Base-by-base conservation (phyloP, 2,329 filamentous ascomycete species). In the Eutypa lata region DNA sequence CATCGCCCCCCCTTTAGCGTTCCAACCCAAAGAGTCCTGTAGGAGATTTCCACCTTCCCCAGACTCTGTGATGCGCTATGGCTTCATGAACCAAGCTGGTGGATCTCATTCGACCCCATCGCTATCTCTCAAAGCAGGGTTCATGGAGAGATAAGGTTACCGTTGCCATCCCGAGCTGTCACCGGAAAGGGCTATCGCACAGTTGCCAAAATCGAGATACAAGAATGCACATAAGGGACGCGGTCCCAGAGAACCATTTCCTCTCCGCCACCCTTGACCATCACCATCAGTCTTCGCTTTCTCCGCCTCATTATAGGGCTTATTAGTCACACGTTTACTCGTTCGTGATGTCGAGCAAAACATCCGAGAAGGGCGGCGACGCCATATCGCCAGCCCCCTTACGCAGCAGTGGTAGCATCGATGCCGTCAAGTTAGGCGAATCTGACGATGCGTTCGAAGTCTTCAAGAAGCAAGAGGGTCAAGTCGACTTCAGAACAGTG, bases 401-500 rank as follows among this genome's bases (percentile, higher is more conserved):
- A 16, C 51, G 60, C 7, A 61, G 55, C 43, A 61, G 58, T 28
- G 57, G 53, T 2, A 63, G 61, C 49, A 56, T 59, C n/a, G 54
- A 61, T n/a, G 56, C 51, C 14, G 52, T 55, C 44, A 65, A 65
- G 51, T 19, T 59, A 14, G 63, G 61, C 37, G 55, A 62, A 5
- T 48, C 47, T 7, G 59, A 69, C 19, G 61, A 73, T 51, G 52
- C 54, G 13, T 65, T 69, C 49, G 75, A 78, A 51, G 71, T 79
- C 1, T 79, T 79, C 62, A 74, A 76, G 60, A 70, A 70, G 24
- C 67, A 67, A 2, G 64, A 71, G 7, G 72, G 73, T 7, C 67
- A 67, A 13, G 75, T 78, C 16, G 69, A 78, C 51, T 79, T 78
- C 52, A 69, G 76, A 24, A 77, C 73, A 7, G 76, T 79, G 5